A percentile compares a stretch with the other conserved stretches of the same genome.
Conservation (phyloP, 169 alveolate genomes). For the Eimeria brunetti region DNA sequence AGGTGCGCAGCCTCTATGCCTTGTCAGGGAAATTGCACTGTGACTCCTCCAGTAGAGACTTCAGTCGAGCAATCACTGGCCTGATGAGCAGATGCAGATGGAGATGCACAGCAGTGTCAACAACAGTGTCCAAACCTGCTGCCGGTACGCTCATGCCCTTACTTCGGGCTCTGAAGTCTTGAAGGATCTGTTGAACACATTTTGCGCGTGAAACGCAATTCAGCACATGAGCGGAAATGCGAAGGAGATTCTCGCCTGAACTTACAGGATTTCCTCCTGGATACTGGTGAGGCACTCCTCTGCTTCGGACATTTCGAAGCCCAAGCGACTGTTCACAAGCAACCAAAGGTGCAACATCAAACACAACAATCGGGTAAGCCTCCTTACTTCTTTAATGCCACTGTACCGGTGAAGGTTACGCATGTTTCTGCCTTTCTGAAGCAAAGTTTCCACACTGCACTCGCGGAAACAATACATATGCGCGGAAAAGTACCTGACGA, state of each 20-base stretch:
- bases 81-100: not conserved
- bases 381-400: not conserved
- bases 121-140: not conserved
- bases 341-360: not conserved
- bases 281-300: constrained; percentile 52
- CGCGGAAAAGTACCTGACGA: constrained; percentile 27
- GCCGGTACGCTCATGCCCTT: not conserved
- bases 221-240: not conserved
- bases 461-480: not conserved
- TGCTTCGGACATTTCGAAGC: constrained; percentile 53
- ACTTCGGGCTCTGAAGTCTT: not conserved
- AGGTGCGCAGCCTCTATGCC: not conserved
- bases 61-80: constrained; percentile 30
- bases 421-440: too few relatives aligned
- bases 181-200: too few relatives aligned
- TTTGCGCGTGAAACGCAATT: not conserved
- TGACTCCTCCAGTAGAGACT: constrained; percentile 15
- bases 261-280: constrained; percentile 40
- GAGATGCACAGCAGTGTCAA: too few relatives aligned
- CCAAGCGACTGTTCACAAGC: constrained; percentile 53
- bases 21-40: constrained; percentile 66
- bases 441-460: not conserved
- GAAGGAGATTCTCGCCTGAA: not conserved
- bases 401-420: not conserved
- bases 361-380: not conserved